Percentiles rank a stretch among this genome's conserved stretches.
phyloP scores from a whole-genome alignment of 148 eudicot species.

The Chenopodium berlandieri region DNA sequence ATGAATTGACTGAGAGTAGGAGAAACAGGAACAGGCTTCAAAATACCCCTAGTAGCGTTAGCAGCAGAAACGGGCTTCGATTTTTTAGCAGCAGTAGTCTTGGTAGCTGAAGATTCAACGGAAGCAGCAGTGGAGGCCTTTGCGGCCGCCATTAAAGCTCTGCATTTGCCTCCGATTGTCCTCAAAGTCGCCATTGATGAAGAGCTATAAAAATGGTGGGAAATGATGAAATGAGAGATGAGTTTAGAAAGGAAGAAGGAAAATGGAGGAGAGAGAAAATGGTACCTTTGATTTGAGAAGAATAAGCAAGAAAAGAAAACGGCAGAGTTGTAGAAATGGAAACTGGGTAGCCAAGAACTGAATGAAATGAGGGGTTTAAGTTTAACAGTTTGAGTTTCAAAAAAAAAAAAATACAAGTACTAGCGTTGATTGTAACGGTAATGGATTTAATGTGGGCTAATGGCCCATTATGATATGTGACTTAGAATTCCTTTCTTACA shows the following conservation, averaged over 20 bases:
- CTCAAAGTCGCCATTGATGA: constrained; percentile 31
- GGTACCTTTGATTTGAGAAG: not conserved
- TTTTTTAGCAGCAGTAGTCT: not conserved
- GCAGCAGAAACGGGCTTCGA: not conserved
- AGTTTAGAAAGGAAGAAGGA: not conserved
- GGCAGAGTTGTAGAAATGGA: not conserved
- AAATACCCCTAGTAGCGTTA: constrained; percentile 22
- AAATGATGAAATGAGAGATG: not conserved
- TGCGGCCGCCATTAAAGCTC: constrained; percentile 38
- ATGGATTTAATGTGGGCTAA: too few species aligned
- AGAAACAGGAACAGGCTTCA: constrained; percentile 41
- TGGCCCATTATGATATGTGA: too few species aligned
- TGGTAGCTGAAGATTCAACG: not conserved
- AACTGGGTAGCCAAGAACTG: too few species aligned
- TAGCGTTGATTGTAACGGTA: too few species aligned
- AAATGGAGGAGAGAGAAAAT: not conserved
- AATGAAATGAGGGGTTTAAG: too few species aligned
- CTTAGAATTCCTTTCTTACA: too few species aligned
- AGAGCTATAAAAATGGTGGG: not conserved
- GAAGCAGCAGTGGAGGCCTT: constrained; percentile 19
- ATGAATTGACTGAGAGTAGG: constrained; percentile 44
- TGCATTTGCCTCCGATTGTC: constrained; percentile 38
- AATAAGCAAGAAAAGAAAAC: not conserved
- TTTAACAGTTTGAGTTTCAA: too few species aligned
- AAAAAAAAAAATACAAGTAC: too few species aligned